Percentiles rank a stretch among this genome's conserved stretches.
These are phyloP conservation scores for Sechiopsis laciniata DNA, from an alignment of 306 rosid genomes.

Conservation along the genomic window DNA sequence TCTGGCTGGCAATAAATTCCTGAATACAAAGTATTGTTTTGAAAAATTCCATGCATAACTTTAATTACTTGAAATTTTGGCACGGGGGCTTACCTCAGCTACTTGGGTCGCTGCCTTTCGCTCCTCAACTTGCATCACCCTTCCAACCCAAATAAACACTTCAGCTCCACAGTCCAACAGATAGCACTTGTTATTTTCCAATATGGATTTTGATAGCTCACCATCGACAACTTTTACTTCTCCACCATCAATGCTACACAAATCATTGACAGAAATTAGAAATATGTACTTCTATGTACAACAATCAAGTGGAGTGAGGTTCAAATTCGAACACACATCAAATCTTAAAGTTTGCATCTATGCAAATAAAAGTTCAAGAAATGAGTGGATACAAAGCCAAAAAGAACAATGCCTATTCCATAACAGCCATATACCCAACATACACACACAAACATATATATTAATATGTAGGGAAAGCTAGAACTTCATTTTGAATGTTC, in stretches of 20 bases:
- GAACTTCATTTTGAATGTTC: too few relatives aligned
- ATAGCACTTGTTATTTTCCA: conserved; percentile 91
- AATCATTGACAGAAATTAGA: conserved; percentile 34
- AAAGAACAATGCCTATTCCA: background rate
- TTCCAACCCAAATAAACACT: conserved; percentile 88
- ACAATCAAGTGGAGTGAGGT: background rate
- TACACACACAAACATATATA: background rate
- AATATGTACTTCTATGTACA: background rate
- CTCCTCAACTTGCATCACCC: conserved; percentile 94
- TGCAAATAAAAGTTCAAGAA: background rate
- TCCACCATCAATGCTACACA: conserved; percentile 64
- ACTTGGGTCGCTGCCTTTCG: conserved; percentile 76
- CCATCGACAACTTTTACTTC: conserved; percentile 69
- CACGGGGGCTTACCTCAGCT: conserved; percentile 66
- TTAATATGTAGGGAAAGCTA: too few relatives aligned
- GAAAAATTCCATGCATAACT: conserved; percentile 1
- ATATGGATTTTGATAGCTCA: conserved; percentile 70
- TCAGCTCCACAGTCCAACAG: conserved; percentile 89
- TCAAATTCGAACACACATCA: background rate
- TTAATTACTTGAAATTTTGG: conserved; percentile 26
- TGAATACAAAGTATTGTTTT: conserved; percentile 30
- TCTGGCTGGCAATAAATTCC: conserved; percentile 74
- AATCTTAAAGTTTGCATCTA: background rate
- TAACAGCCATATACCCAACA: background rate
- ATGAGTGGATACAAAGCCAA: conserved; percentile 21